Base-by-base conservation (phyloP, 2,329 filamentous ascomycete species). In the Dryadomyces sulphureus region DNA sequence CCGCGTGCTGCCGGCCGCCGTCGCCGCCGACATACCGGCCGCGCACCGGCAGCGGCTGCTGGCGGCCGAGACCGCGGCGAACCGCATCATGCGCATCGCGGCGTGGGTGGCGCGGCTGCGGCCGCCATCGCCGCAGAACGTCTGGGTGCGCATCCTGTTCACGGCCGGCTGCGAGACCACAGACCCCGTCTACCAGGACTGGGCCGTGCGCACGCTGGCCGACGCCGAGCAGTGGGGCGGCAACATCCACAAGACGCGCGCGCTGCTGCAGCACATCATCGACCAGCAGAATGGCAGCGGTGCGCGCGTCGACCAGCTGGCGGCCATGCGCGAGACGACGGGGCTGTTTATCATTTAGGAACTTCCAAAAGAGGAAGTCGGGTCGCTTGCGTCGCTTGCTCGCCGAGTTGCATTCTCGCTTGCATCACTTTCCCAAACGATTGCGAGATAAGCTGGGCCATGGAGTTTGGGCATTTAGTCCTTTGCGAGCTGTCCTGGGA, bases 181-280 rank as follows among this genome's bases (percentile, higher is more conserved):
- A 9, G 53, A 55, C 40, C 48, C 49, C 27, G 49, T 53, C 8
- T 46, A 52, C 34, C 49, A 51, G 7, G 53, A 55, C 43, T 54
- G 53, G 53, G 41, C 17, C 9, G 36, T 48, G 16, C 35, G 30
- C 24, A 48, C 41, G 27, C 36, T 48, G 7, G 19, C 38, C 7
- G 41, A 44, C 11, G 46, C 46, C 41, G 41, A 48, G 36, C 35
- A 17, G 7, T 44, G 41, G 46, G 46, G 46, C 30, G 38, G 24
- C 20, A 48, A 48, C 41, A 16, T 48, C 36, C 36, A 41, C 41
- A 48, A 48, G 41, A 48, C 46, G 12, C 41, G 46, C 4, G 8
- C 21, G 7, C 27, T 47, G 16, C 35, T 47, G 45, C 40, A 43
- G 20, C 21, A 43, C 16, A 24, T 47, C 5, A 39, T 47, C 14